These are phyloP conservation scores for Cardiospermum halicacabum DNA, from an alignment of 345 rosid genomes.

Conservation along the genomic window DNA sequence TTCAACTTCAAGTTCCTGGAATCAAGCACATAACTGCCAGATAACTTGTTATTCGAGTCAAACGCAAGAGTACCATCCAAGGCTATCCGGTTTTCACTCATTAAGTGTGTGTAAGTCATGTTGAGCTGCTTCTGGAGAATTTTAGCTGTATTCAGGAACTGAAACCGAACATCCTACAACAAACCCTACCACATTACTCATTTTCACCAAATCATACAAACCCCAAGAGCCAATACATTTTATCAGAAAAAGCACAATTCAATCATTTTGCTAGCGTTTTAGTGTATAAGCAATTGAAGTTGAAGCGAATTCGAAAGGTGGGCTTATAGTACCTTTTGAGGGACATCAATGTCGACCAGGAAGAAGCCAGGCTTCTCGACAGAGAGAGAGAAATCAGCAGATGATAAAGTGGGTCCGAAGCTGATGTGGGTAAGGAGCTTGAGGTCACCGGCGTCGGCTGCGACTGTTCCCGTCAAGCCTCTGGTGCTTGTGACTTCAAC, in stretches of 20 bases:
- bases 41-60: constrained; percentile 25
- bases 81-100: constrained; percentile 19
- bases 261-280: too few species aligned
- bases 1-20: constrained; percentile 26
- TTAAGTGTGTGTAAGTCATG: constrained; percentile 27
- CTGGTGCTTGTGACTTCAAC: not conserved
- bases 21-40: constrained; percentile 23
- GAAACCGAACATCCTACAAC: constrained; percentile 29
- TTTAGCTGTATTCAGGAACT: constrained; percentile 32
- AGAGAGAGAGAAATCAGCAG: constrained; percentile 16
- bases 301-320: too few species aligned
- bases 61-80: constrained; percentile 29
- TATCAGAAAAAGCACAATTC: not conserved
- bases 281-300: constrained; percentile 8
- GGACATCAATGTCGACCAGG: constrained; percentile 21
- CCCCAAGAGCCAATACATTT: not conserved
- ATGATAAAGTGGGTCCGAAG: not conserved
- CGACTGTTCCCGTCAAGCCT: constrained; percentile 6
- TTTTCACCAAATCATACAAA: not conserved
- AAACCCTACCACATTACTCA: not conserved
- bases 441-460: constrained; percentile 9
- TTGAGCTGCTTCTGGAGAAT: constrained; percentile 26
- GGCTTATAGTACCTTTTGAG: constrained; percentile 14
- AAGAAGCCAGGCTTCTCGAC: constrained; percentile 28
- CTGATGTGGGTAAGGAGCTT: constrained; percentile 6